Evolutionary conservation across 164 flowering plant species (phyloP).

Genomic region (Vitis rotundifolia): DNA sequence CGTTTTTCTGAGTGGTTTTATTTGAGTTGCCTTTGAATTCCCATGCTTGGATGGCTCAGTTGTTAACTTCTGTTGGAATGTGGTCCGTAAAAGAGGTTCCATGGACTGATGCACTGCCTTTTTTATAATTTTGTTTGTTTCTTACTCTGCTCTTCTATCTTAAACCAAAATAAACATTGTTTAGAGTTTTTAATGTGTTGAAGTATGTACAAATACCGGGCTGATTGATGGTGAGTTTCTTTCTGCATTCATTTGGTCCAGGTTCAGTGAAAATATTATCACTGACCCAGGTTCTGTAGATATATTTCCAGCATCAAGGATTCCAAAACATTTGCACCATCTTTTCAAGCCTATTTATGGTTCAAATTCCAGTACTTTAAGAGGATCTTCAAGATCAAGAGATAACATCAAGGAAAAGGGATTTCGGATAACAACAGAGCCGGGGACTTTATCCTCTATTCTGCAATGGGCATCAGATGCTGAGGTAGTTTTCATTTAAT

Average conservation of each 20-base stretch:
- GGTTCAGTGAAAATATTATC: constrained; percentile 79
- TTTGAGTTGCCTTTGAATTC: too few species aligned
- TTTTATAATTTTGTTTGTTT: too few species aligned
- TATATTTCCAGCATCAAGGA: constrained; percentile 75
- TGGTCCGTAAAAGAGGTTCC: too few species aligned
- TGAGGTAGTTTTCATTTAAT: constrained; percentile 52
- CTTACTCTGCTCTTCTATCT: too few species aligned
- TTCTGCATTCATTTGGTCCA: constrained; percentile 24
- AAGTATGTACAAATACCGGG: not conserved
- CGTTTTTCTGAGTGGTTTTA: too few species aligned
- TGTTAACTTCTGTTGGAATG: too few species aligned
- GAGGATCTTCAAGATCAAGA: constrained; percentile 18
- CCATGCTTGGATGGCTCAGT: too few species aligned
- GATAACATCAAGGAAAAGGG: constrained; percentile 55
- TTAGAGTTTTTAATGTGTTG: not conserved
- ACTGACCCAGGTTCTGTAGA: constrained; percentile 86
- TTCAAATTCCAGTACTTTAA: constrained; percentile 26
- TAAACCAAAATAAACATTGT: too few species aligned
- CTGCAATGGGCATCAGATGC: constrained; percentile 74
- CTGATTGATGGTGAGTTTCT: constrained; percentile 5
- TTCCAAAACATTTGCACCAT: constrained; percentile 69
- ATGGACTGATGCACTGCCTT: too few species aligned
- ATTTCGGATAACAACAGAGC: constrained; percentile 64
- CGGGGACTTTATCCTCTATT: constrained; percentile 47
- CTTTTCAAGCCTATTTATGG: constrained; percentile 61